Base-by-base conservation (phyloP, 2,329 filamentous ascomycete species). In the Elsinoe perseae region DNA sequence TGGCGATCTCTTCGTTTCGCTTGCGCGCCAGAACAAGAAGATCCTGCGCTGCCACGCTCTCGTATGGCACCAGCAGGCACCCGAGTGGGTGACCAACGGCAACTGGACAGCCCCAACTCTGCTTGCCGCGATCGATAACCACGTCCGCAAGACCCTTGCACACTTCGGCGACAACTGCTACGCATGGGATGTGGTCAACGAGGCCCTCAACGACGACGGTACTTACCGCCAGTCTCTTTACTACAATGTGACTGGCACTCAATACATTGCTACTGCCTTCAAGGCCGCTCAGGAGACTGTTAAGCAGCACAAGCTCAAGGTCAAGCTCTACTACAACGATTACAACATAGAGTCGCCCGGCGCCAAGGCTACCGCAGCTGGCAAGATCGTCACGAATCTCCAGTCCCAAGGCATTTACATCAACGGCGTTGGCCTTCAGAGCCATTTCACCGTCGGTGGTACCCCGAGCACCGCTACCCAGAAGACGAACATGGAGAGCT, bases 151-250 rank as follows among this genome's bases (percentile, higher is more conserved):
- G 60, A 80, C 79, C 50, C 78, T 80, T 5, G 72, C 69, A 12
- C 76, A 84, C 68, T 84, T 79, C 72, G 77, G 77, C 66, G 78
- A 80, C 56, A 73, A 79, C 61, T 83, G 82, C 68, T 80, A 80
- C 65, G 75, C 77, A 27, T 86, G 82, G 82, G 82, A 86, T 56
- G 82, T 86, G 0, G 76, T 84, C 21, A 86, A 86, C 66, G 82
- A 86, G 71, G 79, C 77, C 3, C 73, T 83, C 38, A 75, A 78
- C 57, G 82, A 84, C 18, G 76, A 79, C 61, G 80, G 80, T 12
- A 75, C 72, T 6, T 80, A 73, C 68, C 73, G 80, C 56, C 63
- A 72, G 57, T 73, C 69, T 56, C 74, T 83, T 59, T 85, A 82
- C 69, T 76, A 77, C 66, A 66, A 74, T 27, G 75, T 75, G 28